Percentiles rank a stretch among this genome's conserved stretches.
phyloP scores from a whole-genome alignment of 176 grass and related monocot species.

The Tillandsia fasciculata region DNA sequence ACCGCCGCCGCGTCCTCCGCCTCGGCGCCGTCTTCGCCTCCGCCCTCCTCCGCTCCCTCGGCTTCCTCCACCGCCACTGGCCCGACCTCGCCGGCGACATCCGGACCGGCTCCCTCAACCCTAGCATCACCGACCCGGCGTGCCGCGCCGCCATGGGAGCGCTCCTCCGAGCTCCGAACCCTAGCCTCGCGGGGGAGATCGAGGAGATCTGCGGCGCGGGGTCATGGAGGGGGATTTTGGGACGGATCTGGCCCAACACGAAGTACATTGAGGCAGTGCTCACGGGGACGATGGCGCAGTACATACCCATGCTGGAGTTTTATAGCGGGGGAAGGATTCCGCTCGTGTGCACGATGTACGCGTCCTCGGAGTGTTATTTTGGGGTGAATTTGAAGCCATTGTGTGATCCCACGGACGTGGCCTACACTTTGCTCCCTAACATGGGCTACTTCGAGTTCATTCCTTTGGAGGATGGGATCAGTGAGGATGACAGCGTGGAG shows the following conservation, averaged over 20 bases:
- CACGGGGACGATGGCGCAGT: slow-evolving; percentile 66
- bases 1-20: slow-evolving; percentile 46
- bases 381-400: slow-evolving; percentile 54
- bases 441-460: slow-evolving; percentile 86
- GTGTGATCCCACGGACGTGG: slow-evolving; percentile 42
- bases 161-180: slow-evolving; percentile 36
- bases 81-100: slow-evolving; percentile 55
- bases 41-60: slow-evolving; percentile 61
- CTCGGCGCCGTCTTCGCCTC: slow-evolving; percentile 65
- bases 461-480: slow-evolving; percentile 46
- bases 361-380: slow-evolving; percentile 61
- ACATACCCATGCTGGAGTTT: slow-evolving; percentile 68
- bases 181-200: slow-evolving; percentile 43
- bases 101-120: slow-evolving; percentile 40
- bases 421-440: slow-evolving; percentile 67
- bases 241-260: slow-evolving; percentile 48
- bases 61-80: slow-evolving; percentile 56
- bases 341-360: slow-evolving; percentile 64
- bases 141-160: slow-evolving; percentile 32
- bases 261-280: slow-evolving; percentile 75
- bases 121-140: slow-evolving; percentile 25
- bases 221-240: slow-evolving; percentile 55
- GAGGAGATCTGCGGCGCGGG: slow-evolving; percentile 36
- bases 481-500: slow-evolving; percentile 32
- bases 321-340: slow-evolving; percentile 47